Percentiles rank a stretch among this genome's conserved stretches.
phyloP scores from a whole-genome alignment of 208 protist genomes.

The Acanthamoeba royreba region DNA sequence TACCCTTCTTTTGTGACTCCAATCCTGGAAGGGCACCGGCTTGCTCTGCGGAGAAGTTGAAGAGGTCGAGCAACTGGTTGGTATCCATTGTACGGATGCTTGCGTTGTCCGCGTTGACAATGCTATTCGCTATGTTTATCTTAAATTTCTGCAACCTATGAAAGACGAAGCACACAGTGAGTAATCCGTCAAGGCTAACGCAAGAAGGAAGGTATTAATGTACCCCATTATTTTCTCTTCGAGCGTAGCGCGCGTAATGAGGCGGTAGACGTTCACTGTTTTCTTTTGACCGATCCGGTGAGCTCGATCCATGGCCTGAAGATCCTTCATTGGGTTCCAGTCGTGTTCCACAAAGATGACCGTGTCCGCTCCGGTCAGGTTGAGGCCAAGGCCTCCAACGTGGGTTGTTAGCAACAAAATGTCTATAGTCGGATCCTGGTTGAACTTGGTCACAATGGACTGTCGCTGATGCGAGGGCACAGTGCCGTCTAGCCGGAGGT shows the following conservation, averaged over 20 bases:
- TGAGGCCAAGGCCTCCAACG: conserved; percentile 96
- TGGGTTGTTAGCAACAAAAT: conserved; percentile 97
- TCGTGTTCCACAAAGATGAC: conserved; percentile 99
- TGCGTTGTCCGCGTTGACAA: conserved; percentile 81
- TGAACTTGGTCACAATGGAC: conserved; percentile 91
- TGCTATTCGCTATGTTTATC: conserved; percentile 78
- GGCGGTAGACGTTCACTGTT: conserved; percentile 94
- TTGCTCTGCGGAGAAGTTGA: conserved; percentile 40
- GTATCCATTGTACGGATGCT: conserved; percentile 73
- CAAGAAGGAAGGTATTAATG: background rate
- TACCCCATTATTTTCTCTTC: conserved; percentile 93
- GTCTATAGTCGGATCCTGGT: conserved; percentile 90
- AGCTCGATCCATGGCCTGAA: conserved; percentile 95
- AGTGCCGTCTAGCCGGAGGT: conserved; percentile 93
- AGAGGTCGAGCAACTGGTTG: conserved; percentile 73
- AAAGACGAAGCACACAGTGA: background rate
- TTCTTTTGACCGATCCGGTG: conserved; percentile 97
- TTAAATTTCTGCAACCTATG: conserved; percentile 81
- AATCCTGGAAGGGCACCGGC: background rate
- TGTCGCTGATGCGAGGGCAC: conserved; percentile 90
- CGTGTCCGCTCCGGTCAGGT: conserved; percentile 97
- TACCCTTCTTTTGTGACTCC: background rate
- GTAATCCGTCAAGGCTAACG: background rate
- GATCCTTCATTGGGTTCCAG: conserved; percentile 99
- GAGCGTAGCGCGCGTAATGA: conserved; percentile 92